Conservation (phyloP, 352 stramenopile genomes). For the Pythium insidiosum region DNA sequence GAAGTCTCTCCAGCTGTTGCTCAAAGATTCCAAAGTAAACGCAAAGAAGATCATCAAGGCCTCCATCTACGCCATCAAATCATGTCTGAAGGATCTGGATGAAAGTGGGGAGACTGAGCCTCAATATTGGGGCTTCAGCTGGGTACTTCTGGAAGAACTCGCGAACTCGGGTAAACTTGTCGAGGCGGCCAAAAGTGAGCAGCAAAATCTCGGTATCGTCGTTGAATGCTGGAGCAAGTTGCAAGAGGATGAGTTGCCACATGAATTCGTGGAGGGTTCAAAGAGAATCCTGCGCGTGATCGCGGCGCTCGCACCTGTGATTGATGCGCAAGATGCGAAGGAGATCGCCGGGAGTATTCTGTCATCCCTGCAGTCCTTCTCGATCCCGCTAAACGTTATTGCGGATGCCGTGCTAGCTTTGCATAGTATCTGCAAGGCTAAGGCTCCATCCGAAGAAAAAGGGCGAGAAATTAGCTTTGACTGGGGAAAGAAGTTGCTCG, state of each 20-base stretch:
- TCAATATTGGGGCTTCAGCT: conserved; percentile 74
- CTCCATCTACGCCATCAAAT: conserved; percentile 55
- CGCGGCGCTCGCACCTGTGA: conserved; percentile 57
- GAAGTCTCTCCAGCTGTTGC: conserved; percentile 57
- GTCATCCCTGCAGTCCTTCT: conserved; percentile 62
- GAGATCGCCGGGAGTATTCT: conserved; percentile 68
- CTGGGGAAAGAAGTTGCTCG: conserved; percentile 60
- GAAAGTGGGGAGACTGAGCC: conserved; percentile 27
- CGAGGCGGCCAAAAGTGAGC: conserved; percentile 37
- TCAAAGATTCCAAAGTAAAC: conserved; percentile 56
- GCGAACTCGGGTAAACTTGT: conserved; percentile 50
- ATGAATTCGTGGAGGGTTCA: conserved; percentile 63
- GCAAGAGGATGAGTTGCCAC: conserved; percentile 51
- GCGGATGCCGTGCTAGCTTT: conserved; percentile 60
- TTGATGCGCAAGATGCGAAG: conserved; percentile 67
- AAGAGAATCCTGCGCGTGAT: conserved; percentile 82
- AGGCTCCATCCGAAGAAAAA: conserved; percentile 40
- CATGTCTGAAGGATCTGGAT: conserved; percentile 32
- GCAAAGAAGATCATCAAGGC: conserved; percentile 44
- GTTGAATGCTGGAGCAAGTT: conserved; percentile 81
- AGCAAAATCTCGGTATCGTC: conserved; percentile 56
- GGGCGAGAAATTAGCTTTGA: conserved; percentile 48
- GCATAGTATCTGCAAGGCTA: conserved; percentile 73
- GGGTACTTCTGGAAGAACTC: conserved; percentile 76
- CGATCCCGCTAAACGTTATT: conserved; percentile 75